Evolutionary conservation across 208 protist genomes (phyloP), one percentile per base, ranked within the genome.

Genomic region (Sergeia podlipaevii): DNA sequence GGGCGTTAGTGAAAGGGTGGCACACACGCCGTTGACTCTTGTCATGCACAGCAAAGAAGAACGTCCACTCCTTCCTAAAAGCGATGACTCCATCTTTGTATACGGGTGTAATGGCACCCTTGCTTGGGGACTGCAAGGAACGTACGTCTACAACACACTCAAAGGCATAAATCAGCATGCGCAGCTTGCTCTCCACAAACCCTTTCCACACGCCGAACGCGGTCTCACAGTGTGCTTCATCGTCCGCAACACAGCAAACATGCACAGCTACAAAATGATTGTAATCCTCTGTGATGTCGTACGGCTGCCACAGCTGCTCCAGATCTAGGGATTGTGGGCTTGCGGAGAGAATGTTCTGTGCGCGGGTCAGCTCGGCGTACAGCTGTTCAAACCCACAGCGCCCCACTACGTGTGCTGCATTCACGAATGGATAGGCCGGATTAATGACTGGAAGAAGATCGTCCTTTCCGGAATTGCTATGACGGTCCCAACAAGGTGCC

Each of bases 371-470:
- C 62, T 95, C 89, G 1, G 30, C 23, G 51, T 74, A 79, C 50
- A 95, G 85, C 18, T 72, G 62, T 30, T 71, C 47, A 32, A 92
- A 65, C 1, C 80, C 80, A 53, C 68, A 79, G 8, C 80, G 79
- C 17, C 85, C 85, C 11, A 95, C 74, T 28, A 56, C 97, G 65
- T 97, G 89, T 0, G 89, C 95, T 4, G 97, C 87, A 65, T 99
- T 99, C 60, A 98, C 96, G 27, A 75, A 90, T 20, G 98, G 98
- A 48, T 98, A 98, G 3, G 93, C 89, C 2, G 98, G 98, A 51
- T 98, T 99, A 23, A 99, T 83, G 34, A 99, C 81, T 8, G 97
- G 96, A 49, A 99, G 86, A 13, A 98, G 60, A 63, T 98, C 91
- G 0, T 74, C 54, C 34, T 63, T 57, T 44, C 81, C 77, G 0